Conservation (phyloP, 1,284 basidiomycete species). For the Mycena citricolor region DNA sequence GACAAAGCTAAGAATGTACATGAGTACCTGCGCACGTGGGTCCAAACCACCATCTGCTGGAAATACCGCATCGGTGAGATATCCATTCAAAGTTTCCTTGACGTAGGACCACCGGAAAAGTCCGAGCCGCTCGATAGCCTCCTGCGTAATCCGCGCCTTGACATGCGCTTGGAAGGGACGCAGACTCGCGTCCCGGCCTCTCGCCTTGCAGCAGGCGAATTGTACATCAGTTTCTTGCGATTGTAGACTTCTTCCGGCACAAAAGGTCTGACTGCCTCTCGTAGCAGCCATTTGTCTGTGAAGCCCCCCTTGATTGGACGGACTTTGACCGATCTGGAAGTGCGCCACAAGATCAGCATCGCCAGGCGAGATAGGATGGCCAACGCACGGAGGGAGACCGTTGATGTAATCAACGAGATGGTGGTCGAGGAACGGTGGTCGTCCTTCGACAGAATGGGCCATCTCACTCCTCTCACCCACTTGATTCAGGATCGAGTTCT, state of each 20-base stretch:
- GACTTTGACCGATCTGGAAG: constrained; percentile 20
- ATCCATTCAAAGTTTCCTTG: constrained; percentile 8
- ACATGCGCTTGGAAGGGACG: constrained; percentile 12
- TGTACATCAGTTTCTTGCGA: constrained; percentile 22
- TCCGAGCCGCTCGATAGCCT: constrained; percentile 9
- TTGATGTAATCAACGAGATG: constrained; percentile 24
- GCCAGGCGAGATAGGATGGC: neutral
- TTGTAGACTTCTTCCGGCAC: constrained; percentile 23
- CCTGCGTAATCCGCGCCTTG: constrained; percentile 11
- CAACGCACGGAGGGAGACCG: constrained; percentile 21
- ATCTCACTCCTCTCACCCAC: constrained; percentile 23
- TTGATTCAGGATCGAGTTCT: constrained; percentile 20
- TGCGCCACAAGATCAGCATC: neutral
- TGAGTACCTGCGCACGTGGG: constrained; percentile 5
- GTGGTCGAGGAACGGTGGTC: constrained; percentile 25
- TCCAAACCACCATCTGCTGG: constrained; percentile 16
- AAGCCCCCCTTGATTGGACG: constrained; percentile 17
- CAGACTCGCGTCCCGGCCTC: neutral
- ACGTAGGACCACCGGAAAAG: constrained; percentile 15
- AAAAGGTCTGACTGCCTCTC: constrained; percentile 24
- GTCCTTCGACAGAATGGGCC: constrained; percentile 23
- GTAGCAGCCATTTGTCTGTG: constrained; percentile 25
- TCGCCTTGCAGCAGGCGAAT: constrained; percentile 17
- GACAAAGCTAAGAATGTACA: constrained; percentile 19
- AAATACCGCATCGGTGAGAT: constrained; percentile 8